phyloP scores from a whole-genome alignment of 257 asterid genomes.

The Striga asiatica region DNA sequence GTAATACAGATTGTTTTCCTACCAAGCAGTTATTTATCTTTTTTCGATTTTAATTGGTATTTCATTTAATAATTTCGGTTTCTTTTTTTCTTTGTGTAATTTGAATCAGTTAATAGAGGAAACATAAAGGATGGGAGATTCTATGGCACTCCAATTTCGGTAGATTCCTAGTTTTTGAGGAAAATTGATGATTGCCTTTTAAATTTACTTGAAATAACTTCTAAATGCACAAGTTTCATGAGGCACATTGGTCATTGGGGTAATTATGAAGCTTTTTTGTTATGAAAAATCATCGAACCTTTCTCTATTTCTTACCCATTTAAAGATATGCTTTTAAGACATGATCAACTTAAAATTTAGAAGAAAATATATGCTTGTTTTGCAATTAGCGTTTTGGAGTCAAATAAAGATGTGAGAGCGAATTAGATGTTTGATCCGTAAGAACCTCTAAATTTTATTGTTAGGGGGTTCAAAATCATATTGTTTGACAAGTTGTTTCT shows the following conservation, averaged over 20 bases:
- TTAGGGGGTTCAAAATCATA: no score
- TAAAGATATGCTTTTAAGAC: not conserved
- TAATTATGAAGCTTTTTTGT: not conserved
- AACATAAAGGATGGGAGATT: conserved; percentile 7
- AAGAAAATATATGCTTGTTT: not conserved
- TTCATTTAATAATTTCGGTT: not conserved
- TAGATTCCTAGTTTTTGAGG: conserved; percentile 11
- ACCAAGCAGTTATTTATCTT: no score
- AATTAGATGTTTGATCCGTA: no score
- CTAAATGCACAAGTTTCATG: not conserved
- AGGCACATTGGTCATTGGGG: not conserved
- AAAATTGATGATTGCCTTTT: conserved; percentile 7
- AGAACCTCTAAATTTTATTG: no score
- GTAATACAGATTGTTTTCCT: no score
- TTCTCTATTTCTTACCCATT: not conserved
- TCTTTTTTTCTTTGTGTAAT: not conserved
- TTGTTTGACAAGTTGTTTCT: no score
- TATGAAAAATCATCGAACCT: not conserved
- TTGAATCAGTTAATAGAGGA: not conserved
- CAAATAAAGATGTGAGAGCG: no score
- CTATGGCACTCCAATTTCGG: conserved; percentile 20
- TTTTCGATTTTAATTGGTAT: conserved; percentile 5
- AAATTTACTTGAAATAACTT: not conserved
- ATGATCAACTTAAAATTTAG: not conserved
- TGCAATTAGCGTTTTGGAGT: no score